Conservation (phyloP, 805 yeast species). For the Zygoascus tannicola region DNA sequence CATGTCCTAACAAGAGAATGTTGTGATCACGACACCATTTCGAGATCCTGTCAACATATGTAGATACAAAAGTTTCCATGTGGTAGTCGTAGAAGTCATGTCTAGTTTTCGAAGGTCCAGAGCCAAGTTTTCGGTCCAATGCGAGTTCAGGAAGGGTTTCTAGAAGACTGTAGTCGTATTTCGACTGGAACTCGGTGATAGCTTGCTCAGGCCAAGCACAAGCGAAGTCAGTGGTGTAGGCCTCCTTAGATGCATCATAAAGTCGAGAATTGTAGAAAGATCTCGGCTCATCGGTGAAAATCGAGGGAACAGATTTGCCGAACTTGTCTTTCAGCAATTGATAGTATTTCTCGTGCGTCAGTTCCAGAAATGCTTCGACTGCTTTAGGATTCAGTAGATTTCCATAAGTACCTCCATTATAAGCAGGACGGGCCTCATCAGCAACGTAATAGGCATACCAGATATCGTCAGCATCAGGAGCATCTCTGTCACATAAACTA, state of each 20-base stretch:
- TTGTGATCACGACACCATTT: slow-evolving; percentile 2
- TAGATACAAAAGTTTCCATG: slow-evolving; percentile 1
- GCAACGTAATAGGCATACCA: slow-evolving; percentile 5
- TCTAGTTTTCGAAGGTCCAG: neutral
- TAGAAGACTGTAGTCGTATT: slow-evolving; percentile 3
- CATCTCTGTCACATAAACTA: neutral
- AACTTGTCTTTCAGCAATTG: slow-evolving; percentile 1
- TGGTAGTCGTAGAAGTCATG: slow-evolving; percentile 6
- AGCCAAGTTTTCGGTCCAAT: slow-evolving; percentile 3
- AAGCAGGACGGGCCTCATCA: neutral
- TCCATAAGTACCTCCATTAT: slow-evolving; percentile 2
- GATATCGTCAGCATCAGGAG: neutral
- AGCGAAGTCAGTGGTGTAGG: neutral
- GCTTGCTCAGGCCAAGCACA: slow-evolving; percentile 3
- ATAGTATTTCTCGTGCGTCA: slow-evolving; percentile 2
- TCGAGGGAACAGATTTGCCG: slow-evolving; percentile 4
- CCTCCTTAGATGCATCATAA: neutral
- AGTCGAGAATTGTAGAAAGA: neutral
- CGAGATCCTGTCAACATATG: slow-evolving; percentile 1
- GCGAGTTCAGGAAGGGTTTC: slow-evolving; percentile 6
- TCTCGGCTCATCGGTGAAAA: slow-evolving; percentile 6
- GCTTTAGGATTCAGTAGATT: slow-evolving; percentile 5
- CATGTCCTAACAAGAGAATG: slow-evolving; percentile 5
- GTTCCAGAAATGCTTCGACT: slow-evolving; percentile 2
- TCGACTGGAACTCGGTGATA: neutral